Evolutionary conservation across 306 rosid species (phyloP), one percentile per base, ranked within the genome.

Genomic region (Quercus mongolica): DNA sequence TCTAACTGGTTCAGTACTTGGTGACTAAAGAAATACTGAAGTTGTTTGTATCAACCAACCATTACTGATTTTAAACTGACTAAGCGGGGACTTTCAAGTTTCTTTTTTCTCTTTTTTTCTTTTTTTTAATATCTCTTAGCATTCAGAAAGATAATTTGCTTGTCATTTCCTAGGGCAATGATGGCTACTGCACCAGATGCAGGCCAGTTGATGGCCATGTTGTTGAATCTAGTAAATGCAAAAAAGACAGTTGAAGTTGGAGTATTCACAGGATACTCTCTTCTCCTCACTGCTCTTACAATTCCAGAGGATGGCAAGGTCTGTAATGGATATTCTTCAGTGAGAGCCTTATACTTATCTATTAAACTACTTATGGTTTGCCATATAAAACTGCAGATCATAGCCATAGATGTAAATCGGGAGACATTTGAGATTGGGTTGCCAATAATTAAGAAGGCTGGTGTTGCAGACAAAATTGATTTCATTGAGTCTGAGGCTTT

Each of bases 231-330:
- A 9, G 76, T 80, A 1, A 46, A 76, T 73, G 81, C 88, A 1
- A 85, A 75, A 51, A 85, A 70, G 52, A 88, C 92, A 0, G 82
- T 91, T 78, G 90, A 88, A 86, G 75, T 88, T 6, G 94, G 92
- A 68, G 92, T 87, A 4, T 87, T 88, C 70, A 86, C 92, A 18
- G 89, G 94, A 69, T 91, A 91, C 77, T 88, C 94, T 73, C 91
- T 88, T 83, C 97, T 91, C 76, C 91, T 88, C 76, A 89, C 97
- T 0, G 97, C 92, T 71, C 92, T 89, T 74, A 41, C 78, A 63
- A 83, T 85, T 63, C 92, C 92, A 7, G 19, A 73, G 19, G 88
- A 88, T 77, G 97, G 94, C 80, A 88, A 89, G 88, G 90, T 84
- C 55, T 23, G 57, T 25, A 64, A n/a, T 49, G 14, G 12, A 61